These are phyloP conservation scores for Piper betle DNA, from an alignment of 164 flowering plant species.

Conservation along the genomic window DNA sequence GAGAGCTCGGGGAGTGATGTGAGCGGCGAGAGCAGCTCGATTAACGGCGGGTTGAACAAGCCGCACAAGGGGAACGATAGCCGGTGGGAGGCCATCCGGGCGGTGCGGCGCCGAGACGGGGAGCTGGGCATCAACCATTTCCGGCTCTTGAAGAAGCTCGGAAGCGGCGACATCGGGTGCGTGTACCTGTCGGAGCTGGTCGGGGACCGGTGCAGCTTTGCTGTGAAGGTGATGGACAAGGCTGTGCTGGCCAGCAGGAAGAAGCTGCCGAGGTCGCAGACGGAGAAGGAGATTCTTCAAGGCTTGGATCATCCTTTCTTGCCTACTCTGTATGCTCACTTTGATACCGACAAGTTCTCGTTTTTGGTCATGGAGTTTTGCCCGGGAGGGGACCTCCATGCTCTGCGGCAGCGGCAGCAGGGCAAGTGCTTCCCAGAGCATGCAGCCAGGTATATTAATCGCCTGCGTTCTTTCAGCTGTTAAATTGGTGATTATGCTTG, in stretches of 20 bases:
- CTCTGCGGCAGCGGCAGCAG: conserved; percentile 72
- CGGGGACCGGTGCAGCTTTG: conserved; percentile 49
- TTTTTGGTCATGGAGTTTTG: conserved; percentile 91
- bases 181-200: conserved; percentile 65
- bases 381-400: conserved; percentile 86
- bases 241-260: conserved; percentile 47
- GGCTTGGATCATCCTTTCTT: conserved; percentile 83
- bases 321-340: conserved; percentile 72
- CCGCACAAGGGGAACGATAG: conserved; percentile 71
- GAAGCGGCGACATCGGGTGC: conserved; percentile 80
- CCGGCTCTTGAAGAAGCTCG: conserved; percentile 46
- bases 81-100: conserved; percentile 76
- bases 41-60: conserved; percentile 47
- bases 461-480: no score
- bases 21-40: conserved; percentile 76
- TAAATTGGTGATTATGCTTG: no score
- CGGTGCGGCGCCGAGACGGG: conserved; percentile 43
- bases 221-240: conserved; percentile 91
- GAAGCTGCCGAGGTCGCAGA: conserved; percentile 81
- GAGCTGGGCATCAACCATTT: conserved; percentile 47
- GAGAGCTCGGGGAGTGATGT: conserved; percentile 70
- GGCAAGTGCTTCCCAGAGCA: conserved; percentile 75
- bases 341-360: conserved; percentile 69
- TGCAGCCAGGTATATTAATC: conserved; percentile 51
- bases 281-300: conserved; percentile 79